Evolutionary conservation across 2,329 filamentous ascomycete species (phyloP).

Genomic region (Emericellopsis atlantica): DNA sequence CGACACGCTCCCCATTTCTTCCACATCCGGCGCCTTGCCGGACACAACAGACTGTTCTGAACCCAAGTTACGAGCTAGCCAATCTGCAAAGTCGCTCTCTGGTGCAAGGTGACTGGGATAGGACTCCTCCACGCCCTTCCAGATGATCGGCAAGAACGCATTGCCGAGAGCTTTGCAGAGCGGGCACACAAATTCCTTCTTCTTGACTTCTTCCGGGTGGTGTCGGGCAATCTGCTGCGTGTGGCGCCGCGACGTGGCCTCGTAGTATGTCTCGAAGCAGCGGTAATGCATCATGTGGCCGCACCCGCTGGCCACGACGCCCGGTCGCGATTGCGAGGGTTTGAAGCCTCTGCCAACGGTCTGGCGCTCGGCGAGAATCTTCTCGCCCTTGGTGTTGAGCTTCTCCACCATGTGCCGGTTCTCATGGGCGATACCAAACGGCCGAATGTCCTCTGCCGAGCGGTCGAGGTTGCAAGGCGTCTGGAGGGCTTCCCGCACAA

Average conservation of each 20-base stretch:
- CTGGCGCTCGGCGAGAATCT: conserved; percentile 63
- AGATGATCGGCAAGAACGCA: conserved; percentile 85
- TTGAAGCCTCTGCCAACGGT: conserved; percentile 85
- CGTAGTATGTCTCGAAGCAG: conserved; percentile 87
- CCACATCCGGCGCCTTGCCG: not conserved
- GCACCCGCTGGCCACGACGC: conserved; percentile 80
- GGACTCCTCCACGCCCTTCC: conserved; percentile 82
- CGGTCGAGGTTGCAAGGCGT: conserved; percentile 75
- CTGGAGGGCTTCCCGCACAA: conserved; percentile 68
- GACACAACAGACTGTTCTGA: not conserved
- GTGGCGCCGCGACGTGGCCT: conserved; percentile 73
- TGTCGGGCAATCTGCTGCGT: conserved; percentile 86
- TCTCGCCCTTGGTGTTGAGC: conserved; percentile 57
- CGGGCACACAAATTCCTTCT: conserved; percentile 89
- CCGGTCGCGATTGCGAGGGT: conserved; percentile 48
- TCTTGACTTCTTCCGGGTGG: conserved; percentile 69
- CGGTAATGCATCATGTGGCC: conserved; percentile 98
- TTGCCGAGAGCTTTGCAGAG: conserved; percentile 95
- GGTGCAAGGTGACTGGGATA: conserved; percentile 62
- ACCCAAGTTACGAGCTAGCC: conserved; percentile 35
- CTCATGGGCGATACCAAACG: conserved; percentile 82
- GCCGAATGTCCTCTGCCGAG: conserved; percentile 69
- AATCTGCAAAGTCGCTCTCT: conserved; percentile 49
- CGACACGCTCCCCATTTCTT: conserved; percentile 9
- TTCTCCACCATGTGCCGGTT: conserved; percentile 71